A percentile compares a stretch with the other conserved stretches of the same genome.
Evolutionary conservation across 805 yeast species (phyloP).

Genomic region (Nakazawaea pomicola): DNA sequence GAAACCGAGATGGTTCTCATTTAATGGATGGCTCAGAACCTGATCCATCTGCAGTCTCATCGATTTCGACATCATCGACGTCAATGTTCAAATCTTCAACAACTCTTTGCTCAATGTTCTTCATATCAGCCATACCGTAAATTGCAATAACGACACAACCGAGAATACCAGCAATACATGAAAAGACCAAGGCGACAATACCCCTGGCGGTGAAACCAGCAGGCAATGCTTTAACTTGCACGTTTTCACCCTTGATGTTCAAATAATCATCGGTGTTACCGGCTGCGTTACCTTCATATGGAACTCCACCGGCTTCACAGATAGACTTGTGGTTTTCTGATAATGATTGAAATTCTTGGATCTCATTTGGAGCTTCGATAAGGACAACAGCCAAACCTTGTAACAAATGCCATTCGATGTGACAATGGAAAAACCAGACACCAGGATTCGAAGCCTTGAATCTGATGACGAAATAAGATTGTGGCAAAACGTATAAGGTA

Average conservation of each 20-base stretch:
- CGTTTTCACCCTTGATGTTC: slow-evolving; percentile 71
- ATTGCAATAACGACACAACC: slow-evolving; percentile 74
- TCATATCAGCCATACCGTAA: slow-evolving; percentile 85
- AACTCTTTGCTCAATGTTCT: slow-evolving; percentile 60
- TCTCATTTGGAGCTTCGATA: slow-evolving; percentile 75
- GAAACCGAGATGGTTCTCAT: neutral
- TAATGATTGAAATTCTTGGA: slow-evolving; percentile 58
- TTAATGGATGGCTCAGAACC: neutral
- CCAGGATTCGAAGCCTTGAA: slow-evolving; percentile 95
- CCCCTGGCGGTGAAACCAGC: slow-evolving; percentile 93
- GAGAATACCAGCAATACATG: slow-evolving; percentile 76
- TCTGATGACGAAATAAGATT: slow-evolving; percentile 80
- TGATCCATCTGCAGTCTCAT: slow-evolving; percentile 15
- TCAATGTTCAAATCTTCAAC: slow-evolving; percentile 50
- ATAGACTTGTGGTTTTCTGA: slow-evolving; percentile 54
- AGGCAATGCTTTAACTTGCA: slow-evolving; percentile 66
- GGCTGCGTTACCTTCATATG: slow-evolving; percentile 81
- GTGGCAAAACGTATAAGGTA: slow-evolving; percentile 70
- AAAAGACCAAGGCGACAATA: slow-evolving; percentile 88
- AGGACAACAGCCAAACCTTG: slow-evolving; percentile 86
- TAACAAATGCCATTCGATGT: slow-evolving; percentile 95
- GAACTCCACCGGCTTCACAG: slow-evolving; percentile 55
- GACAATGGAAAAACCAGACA: slow-evolving; percentile 98
- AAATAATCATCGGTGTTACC: slow-evolving; percentile 59
- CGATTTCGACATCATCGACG: slow-evolving; percentile 31